Evolutionary conservation across 139 green algal genomes (phyloP).

Genomic region (Eudorina sp.): DNA sequence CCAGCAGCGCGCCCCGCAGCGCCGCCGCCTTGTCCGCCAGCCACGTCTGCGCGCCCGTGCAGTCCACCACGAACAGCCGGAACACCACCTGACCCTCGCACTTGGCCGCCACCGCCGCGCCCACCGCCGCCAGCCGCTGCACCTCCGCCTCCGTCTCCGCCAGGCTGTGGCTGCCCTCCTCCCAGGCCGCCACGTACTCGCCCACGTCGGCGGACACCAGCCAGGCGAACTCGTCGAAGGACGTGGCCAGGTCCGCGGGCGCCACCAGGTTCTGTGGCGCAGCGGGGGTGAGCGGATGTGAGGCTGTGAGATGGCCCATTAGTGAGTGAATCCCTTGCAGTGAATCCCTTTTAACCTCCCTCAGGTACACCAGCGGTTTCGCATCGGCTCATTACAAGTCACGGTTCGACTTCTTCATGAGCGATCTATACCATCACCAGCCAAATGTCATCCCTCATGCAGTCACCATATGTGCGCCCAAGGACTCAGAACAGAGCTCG

Average conservation of each 20-base stretch:
- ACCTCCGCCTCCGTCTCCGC: slow-evolving; percentile 76
- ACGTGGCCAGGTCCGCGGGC: slow-evolving; percentile 61
- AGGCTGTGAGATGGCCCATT: too few relatives aligned
- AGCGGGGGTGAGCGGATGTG: too few relatives aligned
- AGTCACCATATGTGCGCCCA: too few relatives aligned
- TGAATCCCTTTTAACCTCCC: too few relatives aligned
- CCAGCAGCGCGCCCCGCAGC: slow-evolving; percentile 46
- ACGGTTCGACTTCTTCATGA: too few relatives aligned
- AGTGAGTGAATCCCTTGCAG: too few relatives aligned
- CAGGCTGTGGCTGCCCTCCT: slow-evolving; percentile 64
- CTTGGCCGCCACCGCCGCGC: slow-evolving; percentile 53
- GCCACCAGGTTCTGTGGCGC: slow-evolving; percentile 70
- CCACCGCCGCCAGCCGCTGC: slow-evolving; percentile 60
- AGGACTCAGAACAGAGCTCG: too few relatives aligned
- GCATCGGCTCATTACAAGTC: too few relatives aligned
- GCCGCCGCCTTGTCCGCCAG: slow-evolving; percentile 43
- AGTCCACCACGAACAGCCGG: slow-evolving; percentile 59
- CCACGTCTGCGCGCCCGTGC: slow-evolving; percentile 3
- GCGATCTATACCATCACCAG: too few relatives aligned
- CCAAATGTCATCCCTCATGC: too few relatives aligned
- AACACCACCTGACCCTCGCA: slow-evolving; percentile 66
- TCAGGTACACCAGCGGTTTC: too few relatives aligned
- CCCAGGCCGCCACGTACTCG: slow-evolving; percentile 66
- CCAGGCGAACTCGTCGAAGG: slow-evolving; percentile 52
- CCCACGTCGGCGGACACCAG: slow-evolving; percentile 43